Evolutionary conservation across 805 yeast genomes (phyloP).

Genomic region (Yarrowia deformans): DNA sequence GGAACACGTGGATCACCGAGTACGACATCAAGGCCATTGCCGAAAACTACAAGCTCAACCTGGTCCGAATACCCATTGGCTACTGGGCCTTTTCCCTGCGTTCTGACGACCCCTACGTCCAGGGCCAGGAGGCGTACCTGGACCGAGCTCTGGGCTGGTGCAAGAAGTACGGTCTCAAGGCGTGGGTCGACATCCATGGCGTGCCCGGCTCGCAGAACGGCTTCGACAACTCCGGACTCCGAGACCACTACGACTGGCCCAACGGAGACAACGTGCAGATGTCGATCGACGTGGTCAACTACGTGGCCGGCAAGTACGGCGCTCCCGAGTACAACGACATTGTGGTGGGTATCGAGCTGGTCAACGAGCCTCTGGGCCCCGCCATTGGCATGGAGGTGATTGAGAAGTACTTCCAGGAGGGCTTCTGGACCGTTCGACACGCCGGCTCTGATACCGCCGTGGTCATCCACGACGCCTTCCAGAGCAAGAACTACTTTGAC

Average conservation of each 20-base stretch:
- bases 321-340: conserved; percentile 67
- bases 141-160: conserved; percentile 85
- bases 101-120: conserved; percentile 81
- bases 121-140: conserved; percentile 76
- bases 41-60: conserved; percentile 67
- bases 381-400: conserved; percentile 64
- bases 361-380: conserved; percentile 91
- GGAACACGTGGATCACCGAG: conserved; percentile 80
- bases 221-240: conserved; percentile 88
- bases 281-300: conserved; percentile 63
- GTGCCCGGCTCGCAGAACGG: conserved; percentile 98
- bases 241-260: conserved; percentile 66
- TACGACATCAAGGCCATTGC: conserved; percentile 69
- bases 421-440: conserved; percentile 69
- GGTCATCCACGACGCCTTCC: conserved; percentile 85
- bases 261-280: conserved; percentile 58
- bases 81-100: conserved; percentile 85
- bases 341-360: conserved; percentile 80
- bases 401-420: conserved; percentile 65
- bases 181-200: conserved; percentile 93
- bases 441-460: conserved; percentile 60
- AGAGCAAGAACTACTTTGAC: conserved; percentile 68
- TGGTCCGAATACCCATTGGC: conserved; percentile 90
- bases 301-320: conserved; percentile 70
- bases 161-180: conserved; percentile 64